These are phyloP conservation scores for Triticum urartu DNA, from an alignment of 176 grass and related monocot genomes.

Conservation along the genomic window DNA sequence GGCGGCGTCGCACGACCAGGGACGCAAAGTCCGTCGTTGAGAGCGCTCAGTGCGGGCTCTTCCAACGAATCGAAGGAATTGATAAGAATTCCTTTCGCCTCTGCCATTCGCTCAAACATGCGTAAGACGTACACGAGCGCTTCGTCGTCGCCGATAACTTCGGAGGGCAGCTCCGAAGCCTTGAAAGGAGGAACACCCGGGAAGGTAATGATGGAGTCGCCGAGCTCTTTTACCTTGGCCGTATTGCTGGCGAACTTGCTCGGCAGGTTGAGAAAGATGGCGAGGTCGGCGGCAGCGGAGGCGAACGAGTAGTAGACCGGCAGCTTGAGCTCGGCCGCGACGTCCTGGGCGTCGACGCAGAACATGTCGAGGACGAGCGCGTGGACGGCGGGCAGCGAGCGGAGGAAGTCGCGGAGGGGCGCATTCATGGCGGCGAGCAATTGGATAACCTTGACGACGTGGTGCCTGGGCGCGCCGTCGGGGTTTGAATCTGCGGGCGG, in stretches of 20 bases:
- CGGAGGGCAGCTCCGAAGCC: neutral
- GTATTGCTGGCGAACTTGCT: neutral
- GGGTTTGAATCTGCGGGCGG: neutral
- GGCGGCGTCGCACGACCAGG: constrained; percentile 41
- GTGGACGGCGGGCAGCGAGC: constrained; percentile 25
- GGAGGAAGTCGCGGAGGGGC: constrained; percentile 49
- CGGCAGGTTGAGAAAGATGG: constrained; percentile 33
- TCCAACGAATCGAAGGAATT: constrained; percentile 62
- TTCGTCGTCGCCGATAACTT: neutral
- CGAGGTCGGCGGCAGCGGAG: constrained; percentile 26
- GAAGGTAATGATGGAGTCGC: neutral
- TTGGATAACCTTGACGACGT: neutral
- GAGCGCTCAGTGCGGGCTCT: constrained; percentile 26
- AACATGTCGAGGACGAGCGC: constrained; percentile 68
- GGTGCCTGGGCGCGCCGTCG: neutral
- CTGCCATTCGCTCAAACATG: neutral
- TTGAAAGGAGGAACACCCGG: constrained; percentile 37
- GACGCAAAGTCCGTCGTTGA: constrained; percentile 36
- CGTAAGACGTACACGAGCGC: neutral
- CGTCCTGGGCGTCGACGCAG: constrained; percentile 19
- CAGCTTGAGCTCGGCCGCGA: constrained; percentile 35
- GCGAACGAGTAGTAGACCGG: constrained; percentile 40
- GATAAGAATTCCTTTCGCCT: constrained; percentile 40
- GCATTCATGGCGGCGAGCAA: constrained; percentile 27
- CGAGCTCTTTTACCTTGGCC: neutral